Percentiles rank a stretch among this genome's conserved stretches.
These are phyloP conservation scores for Trametes meyenii DNA, from an alignment of 768 basidiomycete genomes.

Conservation along the genomic window DNA sequence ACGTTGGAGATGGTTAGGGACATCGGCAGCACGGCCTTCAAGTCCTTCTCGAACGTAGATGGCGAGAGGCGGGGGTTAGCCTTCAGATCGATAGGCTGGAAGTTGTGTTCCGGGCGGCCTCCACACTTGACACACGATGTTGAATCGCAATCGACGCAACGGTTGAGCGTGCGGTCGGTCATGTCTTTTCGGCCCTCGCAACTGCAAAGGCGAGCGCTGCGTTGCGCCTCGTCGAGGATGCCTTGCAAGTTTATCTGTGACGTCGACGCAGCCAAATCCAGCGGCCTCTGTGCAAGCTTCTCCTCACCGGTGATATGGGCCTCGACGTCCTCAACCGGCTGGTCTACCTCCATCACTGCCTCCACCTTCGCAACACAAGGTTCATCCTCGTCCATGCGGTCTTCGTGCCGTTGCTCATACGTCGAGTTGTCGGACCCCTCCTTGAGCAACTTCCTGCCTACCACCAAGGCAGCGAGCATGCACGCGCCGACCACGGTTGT, in stretches of 20 bases:
- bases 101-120: conserved; percentile 88
- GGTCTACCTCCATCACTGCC: conserved; percentile 40
- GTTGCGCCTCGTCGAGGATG: conserved; percentile 64
- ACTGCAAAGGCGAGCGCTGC: conserved; percentile 79
- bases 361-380: conserved; percentile 51
- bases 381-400: conserved; percentile 34
- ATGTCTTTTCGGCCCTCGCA: conserved; percentile 89
- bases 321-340: conserved; percentile 36
- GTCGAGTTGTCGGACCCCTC: conserved; percentile 63
- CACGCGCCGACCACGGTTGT: conserved; percentile 94
- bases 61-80: conserved; percentile 68
- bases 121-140: conserved; percentile 86
- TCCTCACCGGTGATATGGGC: conserved; percentile 76
- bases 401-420: conserved; percentile 63
- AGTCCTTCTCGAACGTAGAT: conserved; percentile 67
- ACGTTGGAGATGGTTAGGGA: conserved; percentile 62
- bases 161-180: conserved; percentile 63
- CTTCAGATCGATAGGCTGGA: conserved; percentile 53
- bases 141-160: conserved; percentile 76
- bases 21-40: conserved; percentile 89
- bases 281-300: conserved; percentile 57
- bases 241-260: conserved; percentile 47
- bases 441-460: conserved; percentile 67
- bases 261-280: conserved; percentile 71
- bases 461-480: conserved; percentile 79